phyloP scores from a whole-genome alignment of 2,329 filamentous ascomycete species.

The Aspergillus texensis region DNA sequence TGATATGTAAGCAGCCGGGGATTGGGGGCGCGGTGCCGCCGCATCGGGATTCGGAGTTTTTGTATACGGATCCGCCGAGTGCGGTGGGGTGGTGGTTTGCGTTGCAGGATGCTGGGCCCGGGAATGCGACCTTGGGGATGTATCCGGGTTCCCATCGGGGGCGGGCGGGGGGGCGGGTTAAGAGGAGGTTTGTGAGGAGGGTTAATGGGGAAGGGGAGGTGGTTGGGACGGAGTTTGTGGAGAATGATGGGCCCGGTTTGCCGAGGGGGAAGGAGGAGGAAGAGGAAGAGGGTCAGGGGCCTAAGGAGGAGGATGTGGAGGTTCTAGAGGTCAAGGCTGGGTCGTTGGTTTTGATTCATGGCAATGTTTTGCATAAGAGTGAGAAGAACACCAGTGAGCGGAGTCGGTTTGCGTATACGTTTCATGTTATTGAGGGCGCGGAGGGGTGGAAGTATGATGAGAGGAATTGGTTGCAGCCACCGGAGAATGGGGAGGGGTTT shows the following conservation, averaged over 20 bases:
- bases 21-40: slow-evolving; percentile 89
- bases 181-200: slow-evolving; percentile 71
- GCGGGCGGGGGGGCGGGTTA: slow-evolving; percentile 62
- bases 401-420: slow-evolving; percentile 91
- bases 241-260: slow-evolving; percentile 68
- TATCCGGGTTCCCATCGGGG: slow-evolving; percentile 72
- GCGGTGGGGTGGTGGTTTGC: slow-evolving; percentile 98
- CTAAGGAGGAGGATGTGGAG: slow-evolving; percentile 60
- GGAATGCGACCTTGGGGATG: slow-evolving; percentile 90
- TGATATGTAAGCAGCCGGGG: slow-evolving; percentile 97
- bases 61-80: slow-evolving; percentile 85
- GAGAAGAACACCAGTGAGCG: slow-evolving; percentile 85
- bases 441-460: too few relatives aligned
- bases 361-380: slow-evolving; percentile 93
- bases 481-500: too few relatives aligned
- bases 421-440: too few relatives aligned
- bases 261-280: slow-evolving; percentile 57
- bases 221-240: slow-evolving; percentile 69
- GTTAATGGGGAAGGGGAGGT: neutral
- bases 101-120: slow-evolving; percentile 81
- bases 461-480: too few relatives aligned
- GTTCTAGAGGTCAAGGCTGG: slow-evolving; percentile 88
- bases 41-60: slow-evolving; percentile 89
- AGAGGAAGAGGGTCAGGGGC: slow-evolving; percentile 35
- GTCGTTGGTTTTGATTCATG: slow-evolving; percentile 89